Conservation (phyloP, 2,329 filamentous ascomycete genomes). For the Neurospora sp. region DNA sequence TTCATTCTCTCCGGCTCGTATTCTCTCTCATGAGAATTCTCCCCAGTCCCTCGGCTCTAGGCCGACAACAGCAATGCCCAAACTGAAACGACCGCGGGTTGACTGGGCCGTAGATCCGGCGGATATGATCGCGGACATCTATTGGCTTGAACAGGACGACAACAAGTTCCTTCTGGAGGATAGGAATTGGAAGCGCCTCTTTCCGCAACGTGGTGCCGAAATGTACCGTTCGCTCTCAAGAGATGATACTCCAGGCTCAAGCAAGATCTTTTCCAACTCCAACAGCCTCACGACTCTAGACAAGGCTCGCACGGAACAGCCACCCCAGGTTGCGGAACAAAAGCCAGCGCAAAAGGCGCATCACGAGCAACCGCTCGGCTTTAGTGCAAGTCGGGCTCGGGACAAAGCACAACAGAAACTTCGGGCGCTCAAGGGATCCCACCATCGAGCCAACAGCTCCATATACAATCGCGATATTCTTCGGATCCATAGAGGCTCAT, state of each 20-base stretch:
- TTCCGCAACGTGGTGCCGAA: slow-evolving; percentile 31
- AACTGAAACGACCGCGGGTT: slow-evolving; percentile 61
- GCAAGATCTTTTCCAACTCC: slow-evolving; percentile 8
- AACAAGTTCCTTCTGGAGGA: slow-evolving; percentile 79
- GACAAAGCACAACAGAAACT: slow-evolving; percentile 52
- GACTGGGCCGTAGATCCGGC: slow-evolving; percentile 80
- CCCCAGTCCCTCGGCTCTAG: slow-evolving; percentile 30
- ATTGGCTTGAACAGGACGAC: slow-evolving; percentile 76
- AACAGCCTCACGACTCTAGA: slow-evolving; percentile 7
- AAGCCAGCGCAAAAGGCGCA: slow-evolving; percentile 20
- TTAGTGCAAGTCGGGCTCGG: slow-evolving; percentile 36
- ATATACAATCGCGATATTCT: slow-evolving; percentile 42
- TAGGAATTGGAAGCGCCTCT: slow-evolving; percentile 64
- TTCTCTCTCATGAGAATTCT: slow-evolving; percentile 30
- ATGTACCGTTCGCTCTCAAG: slow-evolving; percentile 21
- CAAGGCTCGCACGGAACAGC: slow-evolving; percentile 14
- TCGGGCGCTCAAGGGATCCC: slow-evolving; percentile 43
- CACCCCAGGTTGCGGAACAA: slow-evolving; percentile 8
- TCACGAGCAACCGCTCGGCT: slow-evolving; percentile 28
- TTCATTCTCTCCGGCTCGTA: slow-evolving; percentile 35
- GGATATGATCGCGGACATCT: slow-evolving; percentile 79
- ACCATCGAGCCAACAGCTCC: slow-evolving; percentile 43
- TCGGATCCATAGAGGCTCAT: slow-evolving; percentile 41
- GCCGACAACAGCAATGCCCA: slow-evolving; percentile 33
- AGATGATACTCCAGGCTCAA: slow-evolving; percentile 17